Evolutionary conservation across 2,329 filamentous ascomycete genomes (phyloP).

Genomic region (Neofusicoccum umdonicola): DNA sequence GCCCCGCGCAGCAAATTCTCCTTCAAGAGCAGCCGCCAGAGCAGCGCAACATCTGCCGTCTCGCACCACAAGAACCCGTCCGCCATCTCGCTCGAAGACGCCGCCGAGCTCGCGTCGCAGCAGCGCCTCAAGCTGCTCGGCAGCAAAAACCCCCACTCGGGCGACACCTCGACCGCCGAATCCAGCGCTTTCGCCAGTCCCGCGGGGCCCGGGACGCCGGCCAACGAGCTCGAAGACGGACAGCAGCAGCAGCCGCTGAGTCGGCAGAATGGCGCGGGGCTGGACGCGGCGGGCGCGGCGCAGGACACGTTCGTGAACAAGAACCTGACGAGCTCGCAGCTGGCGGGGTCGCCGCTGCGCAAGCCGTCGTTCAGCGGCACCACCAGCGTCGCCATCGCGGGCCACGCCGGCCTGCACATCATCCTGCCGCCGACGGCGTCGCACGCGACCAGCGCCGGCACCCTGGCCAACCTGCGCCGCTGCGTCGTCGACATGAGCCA

Average conservation of each 20-base stretch:
- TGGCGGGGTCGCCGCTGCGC: constrained; percentile 24
- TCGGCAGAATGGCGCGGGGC: constrained; percentile 26
- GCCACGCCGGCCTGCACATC: constrained; percentile 69
- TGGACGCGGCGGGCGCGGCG: constrained; percentile 26
- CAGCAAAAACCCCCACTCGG: not conserved
- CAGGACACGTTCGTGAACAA: constrained; percentile 22
- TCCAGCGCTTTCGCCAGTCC: constrained; percentile 13
- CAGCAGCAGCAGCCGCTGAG: not conserved
- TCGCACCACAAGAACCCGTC: constrained; percentile 51
- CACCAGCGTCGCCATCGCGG: constrained; percentile 62
- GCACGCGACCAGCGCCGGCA: constrained; percentile 70
- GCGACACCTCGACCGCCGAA: constrained; percentile 14
- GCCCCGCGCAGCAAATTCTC: constrained; percentile 78
- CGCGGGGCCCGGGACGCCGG: not conserved
- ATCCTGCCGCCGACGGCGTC: constrained; percentile 70
- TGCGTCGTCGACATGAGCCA: constrained; percentile 81
- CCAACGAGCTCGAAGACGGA: constrained; percentile 19
- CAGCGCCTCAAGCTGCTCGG: constrained; percentile 45
- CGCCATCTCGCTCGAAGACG: constrained; percentile 56
- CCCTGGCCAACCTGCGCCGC: constrained; percentile 64
- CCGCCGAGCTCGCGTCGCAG: constrained; percentile 53
- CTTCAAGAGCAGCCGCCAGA: constrained; percentile 62
- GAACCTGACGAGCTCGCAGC: constrained; percentile 15
- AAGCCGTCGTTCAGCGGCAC: constrained; percentile 58
- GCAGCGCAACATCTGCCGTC: constrained; percentile 42